Conservation (phyloP, 1,139 yeast genomes). For the Saccharomyces hybrid region DNA sequence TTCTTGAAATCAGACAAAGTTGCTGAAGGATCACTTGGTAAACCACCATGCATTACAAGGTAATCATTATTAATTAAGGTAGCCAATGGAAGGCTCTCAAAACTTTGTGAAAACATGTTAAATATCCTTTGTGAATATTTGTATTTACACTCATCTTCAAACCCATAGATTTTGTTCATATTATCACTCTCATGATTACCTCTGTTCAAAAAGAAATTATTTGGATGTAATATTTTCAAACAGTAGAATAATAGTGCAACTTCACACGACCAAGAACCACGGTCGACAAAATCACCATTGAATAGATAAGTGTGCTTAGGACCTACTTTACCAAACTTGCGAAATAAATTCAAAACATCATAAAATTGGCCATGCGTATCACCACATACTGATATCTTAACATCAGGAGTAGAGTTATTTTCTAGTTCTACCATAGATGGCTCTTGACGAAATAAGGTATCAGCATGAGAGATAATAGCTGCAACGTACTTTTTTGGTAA, state of each 20-base stretch:
- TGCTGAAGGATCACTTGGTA: slow-evolving; percentile 70
- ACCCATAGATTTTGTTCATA: slow-evolving; percentile 96
- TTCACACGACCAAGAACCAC: slow-evolving; percentile 98
- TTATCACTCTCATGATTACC: slow-evolving; percentile 97
- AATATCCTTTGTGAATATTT: slow-evolving; percentile 82
- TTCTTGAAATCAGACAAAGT: slow-evolving; percentile 67
- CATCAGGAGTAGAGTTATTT: slow-evolving; percentile 31
- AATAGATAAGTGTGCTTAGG: slow-evolving; percentile 66
- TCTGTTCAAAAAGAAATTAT: slow-evolving; percentile 65
- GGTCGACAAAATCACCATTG: slow-evolving; percentile 96
- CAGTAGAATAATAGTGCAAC: slow-evolving; percentile 79
- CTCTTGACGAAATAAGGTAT: slow-evolving; percentile 57
- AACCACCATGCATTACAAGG: slow-evolving; percentile 92
- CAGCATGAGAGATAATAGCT: slow-evolving; percentile 71
- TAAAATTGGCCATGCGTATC: slow-evolving; percentile 97
- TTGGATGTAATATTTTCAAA: slow-evolving; percentile 74
- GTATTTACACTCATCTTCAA: slow-evolving; percentile 89
- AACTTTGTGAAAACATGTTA: slow-evolving; percentile 78
- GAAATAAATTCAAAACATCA: slow-evolving; percentile 76
- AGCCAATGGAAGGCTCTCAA: slow-evolving; percentile 81
- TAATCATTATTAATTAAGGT: slow-evolving; percentile 70
- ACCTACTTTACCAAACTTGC: slow-evolving; percentile 60
- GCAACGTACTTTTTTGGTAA: slow-evolving; percentile 77
- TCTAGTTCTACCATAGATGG: slow-evolving; percentile 68
- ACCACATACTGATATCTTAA: slow-evolving; percentile 75